Base-by-base conservation (phyloP, 1,284 basidiomycete species). In the Mrakiaceae sp. region DNA sequence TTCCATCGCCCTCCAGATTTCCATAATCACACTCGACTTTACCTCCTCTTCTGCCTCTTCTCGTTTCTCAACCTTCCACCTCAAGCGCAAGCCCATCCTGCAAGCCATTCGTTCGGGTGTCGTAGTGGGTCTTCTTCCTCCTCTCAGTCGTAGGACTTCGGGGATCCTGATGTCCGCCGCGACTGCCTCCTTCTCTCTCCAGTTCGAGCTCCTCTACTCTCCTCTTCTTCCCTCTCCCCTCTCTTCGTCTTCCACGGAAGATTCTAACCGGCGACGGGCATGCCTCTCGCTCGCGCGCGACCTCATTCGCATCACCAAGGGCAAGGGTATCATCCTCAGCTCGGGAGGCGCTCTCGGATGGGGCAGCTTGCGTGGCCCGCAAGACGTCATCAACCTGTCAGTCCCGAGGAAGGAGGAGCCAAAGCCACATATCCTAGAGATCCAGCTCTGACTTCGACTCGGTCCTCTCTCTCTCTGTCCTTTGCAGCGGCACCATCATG, bases 171-270 rank as follows among this genome's bases (percentile, higher is more conserved):
- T 8, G 2, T 40, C 14, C 9, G 48, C 12, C 8, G 7, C 46
- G 2, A 3, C 49, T 3, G 0, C 11, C 42, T 10, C 42, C 16
- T n/a, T 12, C 12, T 44, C 5, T 40, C 2, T 27, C n/a, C 51
- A 64, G 63, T 66, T 66, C 14, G 65, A 66, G 54, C 54, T 66
- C 12, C 50, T 55, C 8, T 66, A 66, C 52, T 44, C 65, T 1
- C 65, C 61, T 8, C 58, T 66, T 7, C 62, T 66, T 4, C 65
- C 65, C 7, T 62, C 60, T 7, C 44, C 51, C n/a, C 14, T 42
- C 42, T 50, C 16, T 3, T 27, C 56, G 11, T 16, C 58, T 11
- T 48, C 61, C n/a, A 42, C 51, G 9, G 44, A 59, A 9, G 50
- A 49, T 5, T 40, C 64, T 10, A 50, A 60, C 27, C 49, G 47